Percentiles rank a stretch among this genome's conserved stretches.
phyloP scores from a whole-genome alignment of 2,329 filamentous ascomycete species.

The Xylariaceae sp. region DNA sequence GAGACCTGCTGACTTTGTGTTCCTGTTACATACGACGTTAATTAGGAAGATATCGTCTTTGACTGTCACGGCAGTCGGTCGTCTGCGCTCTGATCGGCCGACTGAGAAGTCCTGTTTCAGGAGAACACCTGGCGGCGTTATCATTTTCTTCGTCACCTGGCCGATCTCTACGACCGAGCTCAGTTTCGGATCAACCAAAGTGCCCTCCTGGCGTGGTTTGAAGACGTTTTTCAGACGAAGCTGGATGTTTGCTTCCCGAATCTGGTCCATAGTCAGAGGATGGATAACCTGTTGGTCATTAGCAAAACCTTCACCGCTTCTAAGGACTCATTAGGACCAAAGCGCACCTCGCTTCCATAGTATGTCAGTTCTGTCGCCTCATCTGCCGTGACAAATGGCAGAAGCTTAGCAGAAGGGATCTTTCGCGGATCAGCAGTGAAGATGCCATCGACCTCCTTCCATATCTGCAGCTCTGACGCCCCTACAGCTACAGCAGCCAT shows the following conservation, averaged over 20 bases:
- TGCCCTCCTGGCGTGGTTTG: slow-evolving; percentile 56
- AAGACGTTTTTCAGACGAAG: slow-evolving; percentile 65
- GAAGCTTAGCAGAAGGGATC: slow-evolving; percentile 67
- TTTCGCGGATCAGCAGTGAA: slow-evolving; percentile 74
- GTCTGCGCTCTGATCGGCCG: slow-evolving; percentile 27
- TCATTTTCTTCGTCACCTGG: slow-evolving; percentile 13
- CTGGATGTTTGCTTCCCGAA: slow-evolving; percentile 55
- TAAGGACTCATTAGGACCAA: background rate
- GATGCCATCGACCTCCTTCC: slow-evolving; percentile 71
- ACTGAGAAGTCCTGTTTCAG: slow-evolving; percentile 30
- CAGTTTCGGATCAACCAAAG: slow-evolving; percentile 54
- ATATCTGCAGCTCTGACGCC: slow-evolving; percentile 63
- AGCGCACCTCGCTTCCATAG: slow-evolving; percentile 51
- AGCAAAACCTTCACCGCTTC: slow-evolving; percentile 7
- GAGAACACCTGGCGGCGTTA: slow-evolving; percentile 27
- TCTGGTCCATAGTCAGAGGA: slow-evolving; percentile 76
- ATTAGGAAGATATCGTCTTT: slow-evolving; percentile 30
- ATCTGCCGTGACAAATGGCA: slow-evolving; percentile 65
- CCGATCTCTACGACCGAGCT: slow-evolving; percentile 13
- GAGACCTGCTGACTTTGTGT: slow-evolving; percentile 30
- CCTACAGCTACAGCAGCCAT: slow-evolving; percentile 60
- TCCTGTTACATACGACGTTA: slow-evolving; percentile 30
- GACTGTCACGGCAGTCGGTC: slow-evolving; percentile 29
- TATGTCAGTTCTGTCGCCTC: slow-evolving; percentile 74
- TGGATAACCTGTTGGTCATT: slow-evolving; percentile 60